These are phyloP conservation scores for Nakaseomyces glabratus DNA, from an alignment of 1,139 yeast genomes.

Conservation along the genomic window DNA sequence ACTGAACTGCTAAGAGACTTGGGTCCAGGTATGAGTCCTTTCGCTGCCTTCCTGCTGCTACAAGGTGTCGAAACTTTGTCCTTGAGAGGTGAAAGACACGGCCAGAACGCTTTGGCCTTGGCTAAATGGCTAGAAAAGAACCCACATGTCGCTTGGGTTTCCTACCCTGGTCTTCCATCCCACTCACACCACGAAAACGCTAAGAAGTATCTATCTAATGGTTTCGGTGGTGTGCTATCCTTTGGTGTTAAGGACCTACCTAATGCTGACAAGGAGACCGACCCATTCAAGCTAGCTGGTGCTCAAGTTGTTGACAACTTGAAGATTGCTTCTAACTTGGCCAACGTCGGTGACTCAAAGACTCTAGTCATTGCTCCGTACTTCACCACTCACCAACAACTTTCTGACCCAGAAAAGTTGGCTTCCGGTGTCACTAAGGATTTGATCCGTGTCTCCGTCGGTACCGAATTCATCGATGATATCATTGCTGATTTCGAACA, in stretches of 20 bases:
- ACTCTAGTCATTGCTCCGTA: slow-evolving; percentile 92
- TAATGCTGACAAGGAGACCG: slow-evolving; percentile 35
- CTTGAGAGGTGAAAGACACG: slow-evolving; percentile 88
- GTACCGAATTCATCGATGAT: slow-evolving; percentile 85
- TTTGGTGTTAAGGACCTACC: slow-evolving; percentile 72
- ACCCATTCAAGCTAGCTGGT: slow-evolving; percentile 63
- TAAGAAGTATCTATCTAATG: slow-evolving; percentile 67
- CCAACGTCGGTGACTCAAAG: slow-evolving; percentile 94
- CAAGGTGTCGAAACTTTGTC: slow-evolving; percentile 94
- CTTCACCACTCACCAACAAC: slow-evolving; percentile 91
- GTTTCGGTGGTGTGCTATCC: slow-evolving; percentile 81
- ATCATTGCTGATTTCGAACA: slow-evolving; percentile 80
- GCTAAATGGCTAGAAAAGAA: slow-evolving; percentile 69
- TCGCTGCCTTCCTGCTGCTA: slow-evolving; percentile 72
- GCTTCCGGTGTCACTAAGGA: slow-evolving; percentile 83
- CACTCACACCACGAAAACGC: slow-evolving; percentile 79
- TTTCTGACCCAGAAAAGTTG: slow-evolving; percentile 67
- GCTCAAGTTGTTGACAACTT: slow-evolving; percentile 75
- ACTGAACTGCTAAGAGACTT: slow-evolving; percentile 83
- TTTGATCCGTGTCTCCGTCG: slow-evolving; percentile 79
- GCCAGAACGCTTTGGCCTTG: slow-evolving; percentile 69
- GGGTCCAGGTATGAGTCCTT: slow-evolving; percentile 85
- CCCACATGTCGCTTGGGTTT: slow-evolving; percentile 74
- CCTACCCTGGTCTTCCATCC: slow-evolving; percentile 80
- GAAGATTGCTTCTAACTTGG: slow-evolving; percentile 80